Evolutionary conservation across 805 yeast species (phyloP).

Genomic region (Ogataea trehalophila): DNA sequence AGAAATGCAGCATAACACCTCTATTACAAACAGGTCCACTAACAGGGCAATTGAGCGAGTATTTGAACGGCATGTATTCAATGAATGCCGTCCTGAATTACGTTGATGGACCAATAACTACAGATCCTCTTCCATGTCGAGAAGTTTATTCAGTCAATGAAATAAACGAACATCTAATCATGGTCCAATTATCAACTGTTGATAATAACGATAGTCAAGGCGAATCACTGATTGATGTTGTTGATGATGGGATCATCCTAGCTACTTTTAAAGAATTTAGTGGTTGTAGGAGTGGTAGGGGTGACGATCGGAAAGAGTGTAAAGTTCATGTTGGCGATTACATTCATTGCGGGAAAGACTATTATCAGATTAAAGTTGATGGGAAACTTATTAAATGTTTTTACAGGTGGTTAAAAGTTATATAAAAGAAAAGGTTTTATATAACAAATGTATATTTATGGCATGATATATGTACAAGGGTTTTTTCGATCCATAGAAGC

Average conservation of each 20-base stretch:
- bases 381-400: slow-evolving; percentile 10
- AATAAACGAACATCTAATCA: not conserved
- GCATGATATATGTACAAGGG: not conserved
- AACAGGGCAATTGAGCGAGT: slow-evolving; percentile 12
- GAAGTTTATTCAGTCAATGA: not conserved
- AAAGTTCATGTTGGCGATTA: slow-evolving; percentile 8
- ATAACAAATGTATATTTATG: no score
- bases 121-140: not conserved
- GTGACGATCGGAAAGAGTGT: not conserved
- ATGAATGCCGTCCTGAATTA: slow-evolving; percentile 14
- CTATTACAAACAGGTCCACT: slow-evolving; percentile 2
- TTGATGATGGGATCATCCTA: not conserved
- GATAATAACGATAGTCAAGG: not conserved
- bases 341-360: slow-evolving; percentile 13
- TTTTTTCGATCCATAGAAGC: not conserved
- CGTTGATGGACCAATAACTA: slow-evolving; percentile 9
- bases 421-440: not conserved
- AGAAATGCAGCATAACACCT: no score
- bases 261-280: not conserved
- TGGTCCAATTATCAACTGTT: not conserved
- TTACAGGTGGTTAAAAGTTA: slow-evolving; percentile 18
- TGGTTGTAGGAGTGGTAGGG: not conserved
- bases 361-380: slow-evolving; percentile 6
- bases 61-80: slow-evolving; percentile 11
- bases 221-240: not conserved